Evolutionary conservation across 2,329 filamentous ascomycete species (phyloP).

Genomic region (Cercospora sesami): DNA sequence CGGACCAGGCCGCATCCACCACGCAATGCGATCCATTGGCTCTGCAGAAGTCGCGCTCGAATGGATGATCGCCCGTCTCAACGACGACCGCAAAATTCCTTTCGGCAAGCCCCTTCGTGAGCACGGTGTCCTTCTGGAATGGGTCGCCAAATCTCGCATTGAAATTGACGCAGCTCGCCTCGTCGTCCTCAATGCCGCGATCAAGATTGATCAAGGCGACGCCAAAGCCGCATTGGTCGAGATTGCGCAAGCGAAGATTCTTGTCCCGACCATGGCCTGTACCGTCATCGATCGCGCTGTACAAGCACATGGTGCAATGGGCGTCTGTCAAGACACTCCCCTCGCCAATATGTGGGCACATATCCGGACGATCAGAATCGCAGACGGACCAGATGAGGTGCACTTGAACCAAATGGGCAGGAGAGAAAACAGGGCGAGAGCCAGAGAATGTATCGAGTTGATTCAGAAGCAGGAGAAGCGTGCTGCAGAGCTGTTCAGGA

Average conservation of each 20-base stretch:
- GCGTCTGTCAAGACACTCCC: constrained; percentile 92
- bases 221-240: constrained; percentile 88
- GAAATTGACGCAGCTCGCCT: constrained; percentile 91
- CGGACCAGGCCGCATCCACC: constrained; percentile 93
- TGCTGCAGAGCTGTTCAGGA: constrained; percentile 64
- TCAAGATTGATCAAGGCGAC: constrained; percentile 85
- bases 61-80: constrained; percentile 91
- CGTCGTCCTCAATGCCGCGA: constrained; percentile 87
- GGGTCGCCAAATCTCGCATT: constrained; percentile 86
- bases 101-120: constrained; percentile 84
- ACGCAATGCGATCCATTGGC: constrained; percentile 93
- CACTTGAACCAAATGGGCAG: constrained; percentile 78
- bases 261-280: constrained; percentile 80
- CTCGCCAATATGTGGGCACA: constrained; percentile 61
- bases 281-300: constrained; percentile 91
- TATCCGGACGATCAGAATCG: constrained; percentile 40
- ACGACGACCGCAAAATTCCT: constrained; percentile 84
- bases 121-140: constrained; percentile 92
- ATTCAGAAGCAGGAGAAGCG: constrained; percentile 65
- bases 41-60: constrained; percentile 86
- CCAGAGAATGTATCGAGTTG: constrained; percentile 51
- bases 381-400: constrained; percentile 93
- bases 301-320: constrained; percentile 86
- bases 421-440: constrained; percentile 72
- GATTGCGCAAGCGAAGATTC: constrained; percentile 92